Conservation (phyloP, 2,329 filamentous ascomycete species). For the Sporothrix curviconia region DNA sequence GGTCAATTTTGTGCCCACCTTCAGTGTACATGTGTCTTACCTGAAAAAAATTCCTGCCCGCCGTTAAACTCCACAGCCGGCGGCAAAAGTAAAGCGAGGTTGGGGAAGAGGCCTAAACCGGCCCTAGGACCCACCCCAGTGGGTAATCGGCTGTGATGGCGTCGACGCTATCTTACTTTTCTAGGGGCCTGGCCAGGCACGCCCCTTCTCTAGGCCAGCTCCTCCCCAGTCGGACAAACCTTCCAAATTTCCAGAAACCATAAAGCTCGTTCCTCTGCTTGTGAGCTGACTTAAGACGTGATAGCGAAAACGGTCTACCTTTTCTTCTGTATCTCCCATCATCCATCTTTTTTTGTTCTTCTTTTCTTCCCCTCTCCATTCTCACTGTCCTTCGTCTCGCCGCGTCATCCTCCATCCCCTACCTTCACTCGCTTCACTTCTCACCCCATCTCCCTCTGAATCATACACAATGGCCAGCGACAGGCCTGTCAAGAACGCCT, state of each 20-base stretch:
- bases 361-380: not conserved
- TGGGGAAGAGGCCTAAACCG: not conserved
- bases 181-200: too few relatives aligned
- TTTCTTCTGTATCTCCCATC: not conserved
- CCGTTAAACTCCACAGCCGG: too few relatives aligned
- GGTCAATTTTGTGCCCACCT: too few relatives aligned
- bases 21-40: too few relatives aligned
- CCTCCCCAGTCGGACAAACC: too few relatives aligned
- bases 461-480: conserved; percentile 16
- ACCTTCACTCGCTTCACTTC: not conserved
- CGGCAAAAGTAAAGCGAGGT: not conserved
- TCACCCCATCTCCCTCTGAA: not conserved
- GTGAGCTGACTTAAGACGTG: too few relatives aligned
- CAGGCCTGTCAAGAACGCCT: conserved; percentile 30
- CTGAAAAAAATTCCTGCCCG: too few relatives aligned
- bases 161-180: too few relatives aligned
- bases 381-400: not conserved
- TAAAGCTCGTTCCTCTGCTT: conserved; percentile 1
- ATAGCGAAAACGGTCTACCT: too few relatives aligned
- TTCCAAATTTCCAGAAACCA: not conserved
- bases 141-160: too few relatives aligned
- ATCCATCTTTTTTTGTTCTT: not conserved
- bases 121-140: too few relatives aligned
- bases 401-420: not conserved
- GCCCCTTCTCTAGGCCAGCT: too few relatives aligned